Base-by-base conservation (phyloP, 371 early-diverging fungal genomes). In the Mortierella sp. region DNA sequence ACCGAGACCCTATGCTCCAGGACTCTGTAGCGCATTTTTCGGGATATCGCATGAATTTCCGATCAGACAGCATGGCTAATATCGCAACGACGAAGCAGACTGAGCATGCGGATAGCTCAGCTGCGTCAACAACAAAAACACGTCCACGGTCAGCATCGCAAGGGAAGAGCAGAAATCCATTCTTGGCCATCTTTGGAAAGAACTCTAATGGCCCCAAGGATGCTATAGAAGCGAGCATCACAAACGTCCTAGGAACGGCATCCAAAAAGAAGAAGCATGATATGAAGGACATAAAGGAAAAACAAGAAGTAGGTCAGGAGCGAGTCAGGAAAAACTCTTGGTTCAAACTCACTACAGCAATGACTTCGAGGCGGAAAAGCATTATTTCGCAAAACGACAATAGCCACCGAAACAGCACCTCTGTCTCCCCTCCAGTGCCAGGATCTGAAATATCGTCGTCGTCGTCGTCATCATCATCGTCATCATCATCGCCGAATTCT, bases 121-220 rank as follows among this genome's bases (percentile, higher is more conserved):
- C 70, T 5, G 14, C 45, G 47, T 10, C 65, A 28, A n/a, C 58
- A 32, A 10, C 60, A 37, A 60, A 58, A 24, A 5, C 26, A 59
- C 18, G 12, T 28, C 39, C 63, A 12, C 43, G 43, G 20, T 32
- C 52, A 16, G 1, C 16, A 26, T 26, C 40, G 5, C 57, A 49
- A 32, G 32, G 18, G 9, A 61, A 37, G 64, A 66, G 37, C 54
- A 64, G 14, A 30, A 76, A 64, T 39, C 62, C 72, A 16, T 71
- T 76, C 54, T 20, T 66, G 35, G 32, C 64, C 12, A 66, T 76
- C 35, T 76, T 76, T 63, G 64, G 62, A 24, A 70, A 63, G 71
- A 61, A 30, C 37, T 3, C n/a, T 51, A 12, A 3, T 4, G n/a
- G n/a, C 18, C n/a, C 39, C 8, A n/a, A 37, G 28, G 47, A 22